Conservation (phyloP, 768 basidiomycete genomes). For the Trametes villosa region DNA sequence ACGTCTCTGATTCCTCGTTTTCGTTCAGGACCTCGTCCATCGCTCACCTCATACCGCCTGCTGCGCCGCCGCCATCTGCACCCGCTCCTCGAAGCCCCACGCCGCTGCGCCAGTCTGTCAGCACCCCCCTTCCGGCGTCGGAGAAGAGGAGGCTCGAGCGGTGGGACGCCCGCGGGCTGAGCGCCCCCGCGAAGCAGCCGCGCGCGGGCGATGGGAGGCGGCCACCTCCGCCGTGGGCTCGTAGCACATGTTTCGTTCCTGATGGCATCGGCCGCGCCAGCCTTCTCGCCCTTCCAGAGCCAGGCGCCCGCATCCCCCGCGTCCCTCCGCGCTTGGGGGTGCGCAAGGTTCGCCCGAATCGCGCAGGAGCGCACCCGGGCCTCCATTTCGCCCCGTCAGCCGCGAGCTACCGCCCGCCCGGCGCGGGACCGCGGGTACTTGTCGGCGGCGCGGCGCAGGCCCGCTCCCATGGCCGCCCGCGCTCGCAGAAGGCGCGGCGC, state of each 20-base stretch:
- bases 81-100: not conserved
- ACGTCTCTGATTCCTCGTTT: not conserved
- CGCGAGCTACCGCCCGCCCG: slow-evolving; percentile 22
- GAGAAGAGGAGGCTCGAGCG: not conserved
- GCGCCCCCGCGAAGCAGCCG: too few relatives aligned
- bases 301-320: not conserved
- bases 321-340: too few relatives aligned
- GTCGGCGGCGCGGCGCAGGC: slow-evolving; percentile 7
- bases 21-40: not conserved
- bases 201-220: slow-evolving; percentile 2
- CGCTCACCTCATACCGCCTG: not conserved
- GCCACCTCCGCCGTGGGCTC: slow-evolving; percentile 15
- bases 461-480: not conserved
- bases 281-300: slow-evolving; percentile 10
- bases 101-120: not conserved
- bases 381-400: slow-evolving; percentile 14
- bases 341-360: not conserved
- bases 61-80: slow-evolving; percentile 1
- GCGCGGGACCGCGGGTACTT: slow-evolving; percentile 16
- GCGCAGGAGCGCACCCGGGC: slow-evolving; percentile 14
- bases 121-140: slow-evolving; percentile 1
- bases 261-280: not conserved
- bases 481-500: slow-evolving; percentile 8
- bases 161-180: not conserved
- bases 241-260: slow-evolving; percentile 20